Evolutionary conservation across 495 filamentous ascomycete species (phyloP).

Genomic region (Choiromyces venosus): DNA sequence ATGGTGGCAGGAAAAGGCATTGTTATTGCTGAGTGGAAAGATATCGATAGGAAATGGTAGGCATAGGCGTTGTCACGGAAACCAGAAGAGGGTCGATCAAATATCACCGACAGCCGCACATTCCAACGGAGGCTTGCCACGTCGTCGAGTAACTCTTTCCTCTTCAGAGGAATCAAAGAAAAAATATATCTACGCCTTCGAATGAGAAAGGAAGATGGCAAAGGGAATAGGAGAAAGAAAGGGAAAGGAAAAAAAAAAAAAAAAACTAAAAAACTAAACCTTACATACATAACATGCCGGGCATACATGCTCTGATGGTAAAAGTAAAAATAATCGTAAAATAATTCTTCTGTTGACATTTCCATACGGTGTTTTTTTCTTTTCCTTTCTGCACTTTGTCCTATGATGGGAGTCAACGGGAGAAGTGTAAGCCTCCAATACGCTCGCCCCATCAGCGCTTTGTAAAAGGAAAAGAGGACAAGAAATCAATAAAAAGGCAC

Average conservation of each 20-base stretch:
- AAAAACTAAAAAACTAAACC: neutral
- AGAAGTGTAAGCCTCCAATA: neutral
- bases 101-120: conserved; percentile 31
- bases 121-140: conserved; percentile 42
- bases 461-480: neutral
- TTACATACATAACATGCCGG: neutral
- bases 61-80: conserved; percentile 33
- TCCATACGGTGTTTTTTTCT: neutral
- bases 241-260: neutral
- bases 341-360: neutral
- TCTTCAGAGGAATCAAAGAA: neutral
- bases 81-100: conserved; percentile 24
- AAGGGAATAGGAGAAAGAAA: neutral
- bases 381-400: neutral
- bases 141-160: conserved; percentile 24
- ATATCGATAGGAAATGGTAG: conserved; percentile 1
- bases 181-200: neutral
- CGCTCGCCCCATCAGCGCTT: neutral
- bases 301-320: neutral
- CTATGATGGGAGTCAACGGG: neutral
- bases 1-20: neutral
- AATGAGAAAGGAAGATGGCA: neutral
- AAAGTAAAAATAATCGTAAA: neutral
- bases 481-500: neutral
- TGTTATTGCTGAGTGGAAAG: conserved; percentile 1